A percentile compares a stretch with the other conserved stretches of the same genome.
Evolutionary conservation across 1,139 yeast genomes (phyloP).

Genomic region (Saccharomycopsis crataegensis): DNA sequence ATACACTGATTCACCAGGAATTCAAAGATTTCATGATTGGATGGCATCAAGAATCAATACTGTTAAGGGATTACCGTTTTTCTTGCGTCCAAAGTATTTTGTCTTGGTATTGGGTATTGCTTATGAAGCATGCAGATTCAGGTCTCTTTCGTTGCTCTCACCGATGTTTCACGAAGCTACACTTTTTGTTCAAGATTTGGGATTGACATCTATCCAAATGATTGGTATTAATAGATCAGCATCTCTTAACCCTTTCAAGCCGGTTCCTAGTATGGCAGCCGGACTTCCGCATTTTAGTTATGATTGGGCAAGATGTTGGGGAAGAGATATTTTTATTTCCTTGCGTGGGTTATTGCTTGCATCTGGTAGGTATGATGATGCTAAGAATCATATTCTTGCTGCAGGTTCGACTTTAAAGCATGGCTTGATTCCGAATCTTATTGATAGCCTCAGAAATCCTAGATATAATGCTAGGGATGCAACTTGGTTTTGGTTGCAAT

Average conservation of each 20-base stretch:
- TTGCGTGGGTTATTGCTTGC: slow-evolving; percentile 74
- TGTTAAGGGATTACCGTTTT: slow-evolving; percentile 63
- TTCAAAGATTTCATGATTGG: slow-evolving; percentile 60
- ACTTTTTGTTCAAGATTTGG: slow-evolving; percentile 69
- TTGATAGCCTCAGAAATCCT: slow-evolving; percentile 91
- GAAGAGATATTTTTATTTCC: slow-evolving; percentile 89
- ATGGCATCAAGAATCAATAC: slow-evolving; percentile 57
- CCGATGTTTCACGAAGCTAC: slow-evolving; percentile 52
- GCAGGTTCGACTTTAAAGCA: slow-evolving; percentile 92
- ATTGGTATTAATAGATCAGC: slow-evolving; percentile 68
- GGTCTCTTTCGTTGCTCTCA: slow-evolving; percentile 55
- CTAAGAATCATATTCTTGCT: slow-evolving; percentile 71
- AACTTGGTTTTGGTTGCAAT: slow-evolving; percentile 88
- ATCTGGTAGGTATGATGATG: slow-evolving; percentile 73
- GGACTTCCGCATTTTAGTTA: slow-evolving; percentile 91
- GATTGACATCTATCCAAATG: slow-evolving; percentile 85
- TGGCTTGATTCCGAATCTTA: slow-evolving; percentile 86
- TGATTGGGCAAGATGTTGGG: slow-evolving; percentile 97
- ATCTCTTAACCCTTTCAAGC: slow-evolving; percentile 58
- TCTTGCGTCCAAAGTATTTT: slow-evolving; percentile 80
- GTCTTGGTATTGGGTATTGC: slow-evolving; percentile 73
- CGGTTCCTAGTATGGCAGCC: slow-evolving; percentile 80
- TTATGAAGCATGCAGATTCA: slow-evolving; percentile 69
- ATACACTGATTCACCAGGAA: slow-evolving; percentile 29
- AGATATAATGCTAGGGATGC: slow-evolving; percentile 96